Evolutionary conservation across 2,329 filamentous ascomycete genomes (phyloP).

Genomic region (Microdochium nivale): DNA sequence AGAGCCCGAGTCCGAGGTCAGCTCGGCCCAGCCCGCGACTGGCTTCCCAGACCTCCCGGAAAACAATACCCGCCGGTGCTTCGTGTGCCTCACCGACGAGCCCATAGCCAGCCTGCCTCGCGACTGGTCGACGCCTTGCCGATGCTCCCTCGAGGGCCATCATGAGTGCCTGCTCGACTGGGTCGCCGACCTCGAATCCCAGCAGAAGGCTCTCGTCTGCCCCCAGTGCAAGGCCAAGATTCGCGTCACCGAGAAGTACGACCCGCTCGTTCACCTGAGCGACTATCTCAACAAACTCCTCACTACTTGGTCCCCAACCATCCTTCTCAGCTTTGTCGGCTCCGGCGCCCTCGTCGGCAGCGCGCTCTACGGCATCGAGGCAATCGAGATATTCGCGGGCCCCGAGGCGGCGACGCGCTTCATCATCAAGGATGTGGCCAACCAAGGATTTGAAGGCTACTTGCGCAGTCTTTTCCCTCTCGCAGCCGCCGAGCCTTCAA

Average conservation of each 20-base stretch:
- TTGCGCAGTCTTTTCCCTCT: constrained; percentile 3
- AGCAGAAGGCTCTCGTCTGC: constrained; percentile 63
- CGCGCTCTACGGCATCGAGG: constrained; percentile 42
- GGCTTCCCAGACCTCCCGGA: neutral
- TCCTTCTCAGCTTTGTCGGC: constrained; percentile 54
- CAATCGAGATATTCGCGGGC: constrained; percentile 44
- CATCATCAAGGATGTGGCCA: constrained; percentile 15
- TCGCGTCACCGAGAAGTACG: constrained; percentile 63
- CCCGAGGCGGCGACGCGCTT: constrained; percentile 32
- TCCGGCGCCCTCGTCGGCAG: constrained; percentile 42
- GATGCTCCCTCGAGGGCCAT: constrained; percentile 84
- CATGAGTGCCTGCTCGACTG: constrained; percentile 75
- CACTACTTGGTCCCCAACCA: constrained; percentile 46
- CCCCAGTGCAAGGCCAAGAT: constrained; percentile 86
- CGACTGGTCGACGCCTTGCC: constrained; percentile 80
- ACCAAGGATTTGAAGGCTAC: constrained; percentile 3
- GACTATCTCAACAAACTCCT: constrained; percentile 47
- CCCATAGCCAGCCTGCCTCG: constrained; percentile 36
- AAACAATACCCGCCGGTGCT: constrained; percentile 38
- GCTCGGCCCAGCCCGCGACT: neutral
- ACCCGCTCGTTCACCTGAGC: constrained; percentile 60
- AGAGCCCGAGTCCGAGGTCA: no score
- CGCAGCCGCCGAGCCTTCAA: neutral
- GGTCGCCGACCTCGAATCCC: constrained; percentile 79
- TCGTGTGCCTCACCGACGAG: constrained; percentile 54